Base-by-base conservation (phyloP, 768 basidiomycete species). In the Polyporus arcularius region DNA sequence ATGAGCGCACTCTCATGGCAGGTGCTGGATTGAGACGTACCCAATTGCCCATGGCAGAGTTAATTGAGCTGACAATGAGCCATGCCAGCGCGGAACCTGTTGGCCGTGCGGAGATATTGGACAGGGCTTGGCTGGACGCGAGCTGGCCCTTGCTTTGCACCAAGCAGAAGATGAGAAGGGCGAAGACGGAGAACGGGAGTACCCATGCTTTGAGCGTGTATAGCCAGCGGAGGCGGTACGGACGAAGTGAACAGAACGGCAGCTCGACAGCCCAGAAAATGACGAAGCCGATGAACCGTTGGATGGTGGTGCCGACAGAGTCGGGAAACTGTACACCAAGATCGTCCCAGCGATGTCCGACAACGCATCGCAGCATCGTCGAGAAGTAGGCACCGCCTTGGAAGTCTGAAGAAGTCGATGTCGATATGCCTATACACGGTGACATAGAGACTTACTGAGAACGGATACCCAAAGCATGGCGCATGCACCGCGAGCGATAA, bases 121-220 rank as follows among this genome's bases (percentile, higher is more conserved):
- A 54, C 15, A 65, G 43, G 0, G 61, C 61, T 4, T 21, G 47
- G 35, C 54, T 55, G 1, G 61, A 50, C 10, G 60, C 65, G 1
- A 65, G 55, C 2, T 57, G 30, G 14, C 61, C 65, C 31, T 40
- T 52, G 35, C 65, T 65, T 51, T 65, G 65, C 12, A 62, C 61
- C 4, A 65, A 38, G 42, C 65, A 65, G 52, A 62, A 65, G 55
- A 65, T 62, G 45, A 65, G 58, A 7, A 65, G 55, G 10, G 58
- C 65, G n/a, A 65, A 42, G 12, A 65, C 61, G 9, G 61, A 62
- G 4, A 61, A 61, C 10, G 61, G 65, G 14, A 65, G 58, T 7
- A 58, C 62, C 58, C 54, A 62, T 35, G 65, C 65, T 41, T 65
- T 65, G 61, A 65, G 45, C 2, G 61, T 65, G 58, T 65, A 65